phyloP scores from a whole-genome alignment of 1,284 basidiomycete genomes.

The Moesziomyces globuligerus region DNA sequence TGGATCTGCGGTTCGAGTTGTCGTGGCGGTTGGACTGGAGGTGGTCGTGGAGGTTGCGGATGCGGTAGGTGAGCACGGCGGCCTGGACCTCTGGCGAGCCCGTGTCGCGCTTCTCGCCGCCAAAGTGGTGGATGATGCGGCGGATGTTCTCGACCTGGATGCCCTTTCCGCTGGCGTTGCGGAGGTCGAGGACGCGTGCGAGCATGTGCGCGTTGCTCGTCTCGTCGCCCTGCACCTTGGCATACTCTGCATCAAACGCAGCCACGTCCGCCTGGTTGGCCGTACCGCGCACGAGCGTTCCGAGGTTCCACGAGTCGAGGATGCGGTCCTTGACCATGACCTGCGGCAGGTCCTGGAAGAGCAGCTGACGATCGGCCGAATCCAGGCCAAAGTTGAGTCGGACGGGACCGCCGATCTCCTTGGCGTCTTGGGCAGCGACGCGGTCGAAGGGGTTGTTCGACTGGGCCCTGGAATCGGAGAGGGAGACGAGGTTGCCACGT shows the following conservation, averaged over 20 bases:
- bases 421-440: slow-evolving; percentile 10
- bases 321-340: slow-evolving; percentile 63
- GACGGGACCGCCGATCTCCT: slow-evolving; percentile 45
- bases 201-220: slow-evolving; percentile 75
- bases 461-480: slow-evolving; percentile 6
- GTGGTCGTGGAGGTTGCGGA: slow-evolving; percentile 83
- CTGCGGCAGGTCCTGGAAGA: slow-evolving; percentile 61
- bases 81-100: slow-evolving; percentile 89
- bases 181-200: slow-evolving; percentile 80
- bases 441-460: slow-evolving; percentile 14
- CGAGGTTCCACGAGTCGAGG: slow-evolving; percentile 51
- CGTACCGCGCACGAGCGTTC: slow-evolving; percentile 33
- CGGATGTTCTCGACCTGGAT: slow-evolving; percentile 86
- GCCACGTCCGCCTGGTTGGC: slow-evolving; percentile 47
- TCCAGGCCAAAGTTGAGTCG: slow-evolving; percentile 63
- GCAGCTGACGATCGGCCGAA: slow-evolving; percentile 47
- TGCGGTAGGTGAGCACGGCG: slow-evolving; percentile 84
- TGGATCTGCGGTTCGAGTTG: slow-evolving; percentile 78
- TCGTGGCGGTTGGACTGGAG: slow-evolving; percentile 77
- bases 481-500: slow-evolving; percentile 54
- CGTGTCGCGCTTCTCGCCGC: slow-evolving; percentile 72
- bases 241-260: slow-evolving; percentile 45
- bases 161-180: slow-evolving; percentile 84
- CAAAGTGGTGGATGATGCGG: slow-evolving; percentile 83
- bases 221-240: slow-evolving; percentile 69